phyloP scores from a whole-genome alignment of 371 early-diverging fungal species.

The Smittium mucronatum region DNA sequence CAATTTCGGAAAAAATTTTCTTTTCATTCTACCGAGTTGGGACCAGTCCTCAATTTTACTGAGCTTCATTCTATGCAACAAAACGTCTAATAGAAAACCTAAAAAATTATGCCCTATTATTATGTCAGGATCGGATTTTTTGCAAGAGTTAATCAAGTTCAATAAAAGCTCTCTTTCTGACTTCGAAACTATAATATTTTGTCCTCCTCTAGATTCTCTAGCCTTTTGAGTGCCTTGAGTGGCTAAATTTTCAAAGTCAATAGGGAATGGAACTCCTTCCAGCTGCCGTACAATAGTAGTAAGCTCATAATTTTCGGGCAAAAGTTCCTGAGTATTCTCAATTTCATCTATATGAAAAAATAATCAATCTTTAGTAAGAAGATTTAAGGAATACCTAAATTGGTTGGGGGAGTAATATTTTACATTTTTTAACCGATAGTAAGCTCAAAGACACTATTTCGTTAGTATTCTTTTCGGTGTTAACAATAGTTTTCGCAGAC shows the following conservation, averaged over 20 bases:
- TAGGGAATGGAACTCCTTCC: slow-evolving; percentile 33
- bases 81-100: slow-evolving; percentile 82
- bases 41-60: slow-evolving; percentile 65
- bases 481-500: slow-evolving; percentile 66
- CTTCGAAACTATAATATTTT: slow-evolving; percentile 19
- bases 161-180: slow-evolving; percentile 36
- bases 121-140: slow-evolving; percentile 79
- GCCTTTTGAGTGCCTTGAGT: slow-evolving; percentile 17
- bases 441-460: slow-evolving; percentile 71
- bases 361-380: too few relatives aligned
- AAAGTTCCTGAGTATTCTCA: not conserved
- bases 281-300: slow-evolving; percentile 48
- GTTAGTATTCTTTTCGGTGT: slow-evolving; percentile 61
- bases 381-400: not conserved
- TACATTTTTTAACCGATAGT: slow-evolving; percentile 44
- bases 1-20: slow-evolving; percentile 41
- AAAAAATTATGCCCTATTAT: slow-evolving; percentile 94
- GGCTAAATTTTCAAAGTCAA: slow-evolving; percentile 28
- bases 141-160: slow-evolving; percentile 46
- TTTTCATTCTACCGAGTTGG: slow-evolving; percentile 64
- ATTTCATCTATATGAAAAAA: slow-evolving; percentile 4
- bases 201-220: slow-evolving; percentile 11
- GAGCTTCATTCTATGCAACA: slow-evolving; percentile 84
- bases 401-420: not conserved
- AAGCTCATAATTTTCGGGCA: slow-evolving; percentile 28